Base-by-base conservation (phyloP, 192 early-diverging fungal genomes). In the Haplosporangium gracile region DNA sequence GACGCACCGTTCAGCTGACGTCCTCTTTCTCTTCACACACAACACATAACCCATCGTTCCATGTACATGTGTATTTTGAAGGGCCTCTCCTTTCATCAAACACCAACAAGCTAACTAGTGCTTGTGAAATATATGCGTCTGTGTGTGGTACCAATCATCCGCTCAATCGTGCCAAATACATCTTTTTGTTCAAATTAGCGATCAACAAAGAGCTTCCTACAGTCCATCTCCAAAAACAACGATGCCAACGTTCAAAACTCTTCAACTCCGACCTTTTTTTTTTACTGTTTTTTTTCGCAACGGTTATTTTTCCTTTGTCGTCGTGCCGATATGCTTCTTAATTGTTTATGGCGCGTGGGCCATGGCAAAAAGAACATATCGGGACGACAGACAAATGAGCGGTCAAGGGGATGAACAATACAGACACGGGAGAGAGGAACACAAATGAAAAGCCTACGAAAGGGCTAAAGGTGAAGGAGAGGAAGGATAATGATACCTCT, bases 1-100 rank as follows among this genome's bases (percentile, higher is more conserved):
- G 57, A 63, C 26, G 57, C 60, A 32, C 29, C 60, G 29, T 65
- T 65, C 60, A 65, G 60, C 60, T 65, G 60, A 65, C 29, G 60
- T 29, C 60, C 60, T 65, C 24, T 1, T 36, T 51, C 20, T 18
- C 49, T 51, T 51, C 49, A 22, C 49, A 4, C 20, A 51, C 47
- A 49, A 18, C 47, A 49, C 60, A 13, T 32, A 26, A n/a, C 16
- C 13, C 60, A 32, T 65, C 60, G n/a, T 15, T 65, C n/a, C 8
- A 65, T 65, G 26, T 15, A 2, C 10, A 15, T 65, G 26, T 34
- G 10, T 65, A 65, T 26, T 11, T 13, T 8, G 11, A 63, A 8
- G 1, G 8, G 9, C 24, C 60, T 6, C 26, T 32, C 29, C 10
- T 15, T 13, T 26, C 60, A n/a, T 65, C 29, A 15, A 34, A 65